These are phyloP conservation scores for Patellifolia procumbens DNA, from an alignment of 179 eudicot species.

Conservation along the genomic window DNA sequence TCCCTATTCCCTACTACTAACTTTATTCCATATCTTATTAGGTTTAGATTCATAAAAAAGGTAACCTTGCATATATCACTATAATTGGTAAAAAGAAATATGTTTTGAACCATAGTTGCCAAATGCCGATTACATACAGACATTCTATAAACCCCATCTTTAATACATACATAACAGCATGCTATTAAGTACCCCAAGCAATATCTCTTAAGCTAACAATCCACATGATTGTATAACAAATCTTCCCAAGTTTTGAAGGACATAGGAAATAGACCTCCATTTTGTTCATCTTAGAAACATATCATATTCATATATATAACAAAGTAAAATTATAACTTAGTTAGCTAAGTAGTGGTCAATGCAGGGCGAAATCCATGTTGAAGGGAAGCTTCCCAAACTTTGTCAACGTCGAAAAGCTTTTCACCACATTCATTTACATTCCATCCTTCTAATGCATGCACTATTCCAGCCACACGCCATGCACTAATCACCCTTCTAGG, in stretches of 20 bases:
- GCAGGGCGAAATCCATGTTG: conserved; percentile 63
- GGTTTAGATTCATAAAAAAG: too few species aligned
- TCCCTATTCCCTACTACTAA: too few species aligned
- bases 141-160: not conserved
- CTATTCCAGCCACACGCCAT: conserved; percentile 63
- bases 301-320: not conserved
- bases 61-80: too few species aligned
- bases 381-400: conserved; percentile 64
- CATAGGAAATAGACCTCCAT: not conserved
- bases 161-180: too few species aligned
- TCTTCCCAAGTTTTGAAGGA: not conserved
- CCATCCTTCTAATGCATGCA: conserved; percentile 77
- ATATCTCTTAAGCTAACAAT: too few species aligned
- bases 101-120: too few species aligned
- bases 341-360: conserved; percentile 7
- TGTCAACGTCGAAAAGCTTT: conserved; percentile 38
- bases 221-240: too few species aligned
- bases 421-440: conserved; percentile 60
- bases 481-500: conserved; percentile 76
- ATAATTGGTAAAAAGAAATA: too few species aligned
- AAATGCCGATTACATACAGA: too few species aligned
- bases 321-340: not conserved
- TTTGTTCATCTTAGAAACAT: conserved; percentile 3
- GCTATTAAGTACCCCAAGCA: too few species aligned
- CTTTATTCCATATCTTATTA: too few species aligned